Base-by-base conservation (phyloP, 2,329 filamentous ascomycete species). In the Niveomyces coronatus region DNA sequence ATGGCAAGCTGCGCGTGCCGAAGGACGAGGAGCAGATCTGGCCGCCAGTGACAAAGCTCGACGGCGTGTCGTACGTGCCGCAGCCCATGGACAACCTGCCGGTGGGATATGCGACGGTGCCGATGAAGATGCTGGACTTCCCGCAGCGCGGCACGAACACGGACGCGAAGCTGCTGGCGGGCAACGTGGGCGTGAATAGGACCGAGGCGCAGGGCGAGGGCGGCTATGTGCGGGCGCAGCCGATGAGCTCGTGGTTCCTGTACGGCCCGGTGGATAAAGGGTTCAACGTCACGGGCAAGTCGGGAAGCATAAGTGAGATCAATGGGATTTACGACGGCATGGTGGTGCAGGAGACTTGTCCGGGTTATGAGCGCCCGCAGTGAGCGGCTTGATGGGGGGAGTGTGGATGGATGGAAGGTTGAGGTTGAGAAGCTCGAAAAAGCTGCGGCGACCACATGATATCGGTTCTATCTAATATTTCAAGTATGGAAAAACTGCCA, bases 191-290 rank as follows among this genome's bases (percentile, higher is more conserved):
- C 4, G 45, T 65, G 29, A 43, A 37, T 22, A 49, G 59, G 31
- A 50, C 36, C 7, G 46, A 46, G 4, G 37, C 44, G 1, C 39
- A 29, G 0, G 48, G 42, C 1, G 36, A 40, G 4, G 44, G 35
- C 1, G 49, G 45, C 1, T 49, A 51, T 18, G 53, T 55, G 8
- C 53, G 47, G 9, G 48, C 57, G 6, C 48, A 53, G 45, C 62
- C 62, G 8, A 44, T 58, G 23, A 63, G 58, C 31, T 54, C 57
- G 11, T 65, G 62, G 61, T 60, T 64, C 45, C 32, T 64, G 19
- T 64, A 62, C 37, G 61, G 51, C 2, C 61, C 61, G 2, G 54
- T 56, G 3, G 45, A 58, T 9, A 32, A 47, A 22, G 49, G 50
- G 2, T 35, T 48, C 13, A 53, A 44, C 2, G 37, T 28, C 9